A percentile compares a stretch with the other conserved stretches of the same genome.
Evolutionary conservation across 2,329 filamentous ascomycete species (phyloP).

Genomic region (Ophiostoma quercus): DNA sequence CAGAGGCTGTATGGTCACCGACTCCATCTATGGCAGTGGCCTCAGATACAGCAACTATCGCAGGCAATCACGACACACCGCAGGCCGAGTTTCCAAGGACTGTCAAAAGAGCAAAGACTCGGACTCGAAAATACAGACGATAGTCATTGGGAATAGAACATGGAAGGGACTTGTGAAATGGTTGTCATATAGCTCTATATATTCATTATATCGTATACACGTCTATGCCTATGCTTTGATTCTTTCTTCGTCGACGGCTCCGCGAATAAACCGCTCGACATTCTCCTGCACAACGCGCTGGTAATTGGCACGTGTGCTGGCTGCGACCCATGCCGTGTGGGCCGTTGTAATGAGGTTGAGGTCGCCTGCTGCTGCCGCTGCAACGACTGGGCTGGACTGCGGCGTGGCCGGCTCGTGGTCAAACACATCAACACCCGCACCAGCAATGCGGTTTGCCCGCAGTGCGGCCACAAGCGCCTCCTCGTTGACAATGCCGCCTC

Average conservation of each 20-base stretch:
- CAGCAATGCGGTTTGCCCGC: conserved; percentile 32
- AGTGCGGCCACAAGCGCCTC: conserved; percentile 35
- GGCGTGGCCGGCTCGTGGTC: conserved; percentile 34
- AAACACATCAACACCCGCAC: conserved; percentile 36
- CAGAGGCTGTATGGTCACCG: not conserved
- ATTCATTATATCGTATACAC: not conserved
- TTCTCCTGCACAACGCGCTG: conserved; percentile 26
- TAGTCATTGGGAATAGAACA: not conserved
- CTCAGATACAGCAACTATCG: not conserved
- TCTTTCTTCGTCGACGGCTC: conserved; percentile 15
- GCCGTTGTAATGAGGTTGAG: conserved; percentile 27
- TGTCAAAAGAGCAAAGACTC: not conserved
- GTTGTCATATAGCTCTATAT: conserved; percentile 3
- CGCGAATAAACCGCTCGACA: conserved; percentile 24
- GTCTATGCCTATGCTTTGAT: conserved; percentile 19
- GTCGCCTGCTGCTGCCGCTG: conserved; percentile 19
- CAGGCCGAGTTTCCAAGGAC: not conserved
- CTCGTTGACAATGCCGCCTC: conserved; percentile 36
- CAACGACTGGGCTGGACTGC: conserved; percentile 25
- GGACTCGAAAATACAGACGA: not conserved
- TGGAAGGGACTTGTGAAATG: not conserved
- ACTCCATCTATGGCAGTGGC: not conserved
- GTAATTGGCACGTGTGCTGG: conserved; percentile 27
- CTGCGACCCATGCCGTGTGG: conserved; percentile 28
- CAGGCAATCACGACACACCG: not conserved